Conservation (phyloP, 2,329 filamentous ascomycete genomes). For the Canariomyces notabilis region DNA sequence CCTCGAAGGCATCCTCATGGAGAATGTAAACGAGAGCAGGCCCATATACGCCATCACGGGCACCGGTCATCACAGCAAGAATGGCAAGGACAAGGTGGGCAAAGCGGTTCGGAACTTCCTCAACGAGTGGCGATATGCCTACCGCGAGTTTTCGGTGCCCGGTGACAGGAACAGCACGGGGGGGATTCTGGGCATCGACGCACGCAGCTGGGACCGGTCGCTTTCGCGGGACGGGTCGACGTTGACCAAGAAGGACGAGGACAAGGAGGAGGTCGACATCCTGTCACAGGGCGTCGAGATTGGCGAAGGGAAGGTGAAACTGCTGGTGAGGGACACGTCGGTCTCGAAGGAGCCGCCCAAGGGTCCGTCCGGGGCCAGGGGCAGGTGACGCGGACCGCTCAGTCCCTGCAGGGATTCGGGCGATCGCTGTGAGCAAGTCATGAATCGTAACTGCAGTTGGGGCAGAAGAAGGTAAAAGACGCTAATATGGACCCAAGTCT, state of each 20-base stretch:
- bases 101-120: conserved; percentile 87
- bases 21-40: conserved; percentile 67
- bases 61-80: conserved; percentile 95
- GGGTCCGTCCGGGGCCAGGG: conserved; percentile 47
- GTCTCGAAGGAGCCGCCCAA: conserved; percentile 45
- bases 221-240: conserved; percentile 42
- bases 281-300: conserved; percentile 63
- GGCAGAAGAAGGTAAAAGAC: conserved; percentile 1
- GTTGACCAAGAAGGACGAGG: conserved; percentile 36
- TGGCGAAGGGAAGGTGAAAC: conserved; percentile 60
- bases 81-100: conserved; percentile 97
- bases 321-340: conserved; percentile 52
- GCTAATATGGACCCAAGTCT: neutral
- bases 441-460: neutral
- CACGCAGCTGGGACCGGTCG: conserved; percentile 61
- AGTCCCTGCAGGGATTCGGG: neutral
- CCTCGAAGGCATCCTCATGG: conserved; percentile 78
- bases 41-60: conserved; percentile 95
- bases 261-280: conserved; percentile 48
- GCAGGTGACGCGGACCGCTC: conserved; percentile 33
- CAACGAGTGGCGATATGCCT: conserved; percentile 93
- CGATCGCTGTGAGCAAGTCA: neutral
- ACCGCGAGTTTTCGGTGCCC: conserved; percentile 91
- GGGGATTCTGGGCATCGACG: conserved; percentile 67
- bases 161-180: conserved; percentile 83